Percentiles rank a stretch among this genome's conserved stretches.
These are phyloP conservation scores for Claviceps purpurea DNA, from an alignment of 2,329 filamentous ascomycete species.

Conservation along the genomic window DNA sequence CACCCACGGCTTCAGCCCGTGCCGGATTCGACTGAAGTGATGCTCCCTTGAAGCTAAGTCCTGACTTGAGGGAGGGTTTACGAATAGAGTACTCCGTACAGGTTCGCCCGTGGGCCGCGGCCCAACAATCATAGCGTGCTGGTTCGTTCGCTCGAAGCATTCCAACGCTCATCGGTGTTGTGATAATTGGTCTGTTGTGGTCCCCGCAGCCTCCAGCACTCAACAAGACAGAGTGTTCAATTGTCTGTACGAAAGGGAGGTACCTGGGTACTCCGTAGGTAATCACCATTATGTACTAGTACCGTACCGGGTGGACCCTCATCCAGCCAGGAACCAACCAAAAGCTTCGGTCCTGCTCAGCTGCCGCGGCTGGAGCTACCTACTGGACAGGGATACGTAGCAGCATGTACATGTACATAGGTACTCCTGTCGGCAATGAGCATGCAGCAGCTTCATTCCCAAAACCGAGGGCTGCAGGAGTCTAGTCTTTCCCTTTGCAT, in stretches of 20 bases:
- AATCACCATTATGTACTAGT: no score
- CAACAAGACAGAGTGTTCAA: background rate
- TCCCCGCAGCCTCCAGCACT: background rate
- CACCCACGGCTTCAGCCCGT: no score
- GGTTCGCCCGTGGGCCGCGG: no score
- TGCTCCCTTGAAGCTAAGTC: no score
- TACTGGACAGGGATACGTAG: background rate
- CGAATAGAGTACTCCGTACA: no score
- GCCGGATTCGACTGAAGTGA: no score
- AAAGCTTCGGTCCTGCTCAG: background rate
- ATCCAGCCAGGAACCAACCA: background rate
- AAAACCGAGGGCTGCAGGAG: background rate
- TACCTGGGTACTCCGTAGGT: no score
- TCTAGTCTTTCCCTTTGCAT: background rate
- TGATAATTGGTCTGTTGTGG: background rate
- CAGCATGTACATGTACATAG: background rate
- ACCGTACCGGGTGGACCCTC: background rate
- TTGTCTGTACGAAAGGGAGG: background rate
- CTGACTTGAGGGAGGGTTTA: background rate
- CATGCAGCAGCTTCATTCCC: slow-evolving; percentile 6
- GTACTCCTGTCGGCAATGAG: background rate
- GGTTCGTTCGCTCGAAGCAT: background rate
- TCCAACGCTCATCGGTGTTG: background rate
- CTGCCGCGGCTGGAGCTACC: background rate
- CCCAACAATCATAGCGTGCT: no score